These are phyloP conservation scores for Penicillium cinerascens DNA, from an alignment of 495 filamentous ascomycete species.

Conservation along the genomic window DNA sequence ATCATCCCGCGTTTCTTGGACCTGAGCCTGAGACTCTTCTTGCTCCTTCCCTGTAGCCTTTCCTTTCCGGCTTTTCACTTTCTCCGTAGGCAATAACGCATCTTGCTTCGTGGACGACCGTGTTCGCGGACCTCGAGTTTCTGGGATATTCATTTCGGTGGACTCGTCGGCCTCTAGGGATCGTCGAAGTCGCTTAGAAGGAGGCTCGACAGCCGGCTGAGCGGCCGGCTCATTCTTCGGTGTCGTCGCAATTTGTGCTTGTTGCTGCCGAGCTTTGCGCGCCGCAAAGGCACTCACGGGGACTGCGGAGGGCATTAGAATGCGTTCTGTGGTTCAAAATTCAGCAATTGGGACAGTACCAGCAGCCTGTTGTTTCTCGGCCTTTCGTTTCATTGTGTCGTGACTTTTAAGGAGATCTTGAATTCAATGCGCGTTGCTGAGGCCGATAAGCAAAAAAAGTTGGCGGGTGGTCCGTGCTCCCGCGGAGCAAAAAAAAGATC, in stretches of 20 bases:
- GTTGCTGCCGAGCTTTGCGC: constrained; percentile 46
- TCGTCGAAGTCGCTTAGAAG: constrained; percentile 34
- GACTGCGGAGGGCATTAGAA: constrained; percentile 18
- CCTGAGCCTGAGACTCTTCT: not conserved
- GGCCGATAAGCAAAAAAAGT: constrained; percentile 35
- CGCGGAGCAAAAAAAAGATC: constrained; percentile 44
- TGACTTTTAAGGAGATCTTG: not conserved
- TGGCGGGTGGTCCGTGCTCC: constrained; percentile 42
- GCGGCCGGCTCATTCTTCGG: constrained; percentile 14
- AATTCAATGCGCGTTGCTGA: constrained; percentile 17
- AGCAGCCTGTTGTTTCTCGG: constrained; percentile 38
- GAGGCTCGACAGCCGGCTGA: constrained; percentile 29
- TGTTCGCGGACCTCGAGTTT: constrained; percentile 16
- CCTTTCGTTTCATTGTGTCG: constrained; percentile 42
- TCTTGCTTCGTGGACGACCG: constrained; percentile 26
- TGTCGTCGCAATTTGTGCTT: constrained; percentile 21
- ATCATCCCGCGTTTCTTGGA: constrained; percentile 18
- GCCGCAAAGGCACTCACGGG: constrained; percentile 39
- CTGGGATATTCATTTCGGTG: constrained; percentile 3
- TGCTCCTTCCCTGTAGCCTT: constrained; percentile 1
- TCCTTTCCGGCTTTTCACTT: constrained; percentile 2
- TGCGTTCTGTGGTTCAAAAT: not conserved
- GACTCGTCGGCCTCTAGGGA: constrained; percentile 23
- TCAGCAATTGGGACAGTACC: constrained; percentile 19
- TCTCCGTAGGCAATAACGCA: constrained; percentile 10